Base-by-base conservation (phyloP, 768 basidiomycete species). In the Hortiboletus campestris region DNA sequence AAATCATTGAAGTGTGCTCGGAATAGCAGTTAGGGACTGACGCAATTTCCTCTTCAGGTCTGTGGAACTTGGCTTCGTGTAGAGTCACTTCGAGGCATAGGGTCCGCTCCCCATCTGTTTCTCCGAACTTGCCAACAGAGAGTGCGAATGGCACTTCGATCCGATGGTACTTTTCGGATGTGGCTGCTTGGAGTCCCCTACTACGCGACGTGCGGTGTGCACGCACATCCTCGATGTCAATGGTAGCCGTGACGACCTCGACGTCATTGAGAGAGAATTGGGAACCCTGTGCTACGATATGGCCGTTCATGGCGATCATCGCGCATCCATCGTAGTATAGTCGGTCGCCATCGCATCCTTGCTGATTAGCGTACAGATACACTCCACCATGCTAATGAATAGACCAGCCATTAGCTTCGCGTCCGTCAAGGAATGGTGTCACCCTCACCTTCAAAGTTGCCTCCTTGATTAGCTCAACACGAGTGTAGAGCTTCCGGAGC, bases 291-390 rank as follows among this genome's bases (percentile, higher is more conserved):
- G 97, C 94, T 19, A 98, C 78, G 53, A 98, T 82, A 29, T 81
- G 80, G 6, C 97, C 97, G 73, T 99, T 99, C 56, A 95, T 82
- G 10, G 92, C 94, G 63, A 99, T 98, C 82, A 98, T 84, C 32
- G 93, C 89, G 60, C 92, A 97, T 31, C 97, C 97, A 63, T 99
- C 97, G 68, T 98, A 99, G 77, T 98, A 99, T 0, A 98, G 79
- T 31, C 97, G 84, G 69, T 99, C 97, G 1, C 97, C 97, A 65
- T 99, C 97, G 67, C 97, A 99, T 6, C 97, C 97, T 77, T 97
- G 96, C 65, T 99, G 97, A 68, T 99, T 99, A 10, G 97, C 93
- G 64, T 99, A 99, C 8, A 99, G 81, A 73, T 99, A 99, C 49
- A 98, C 84, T 3, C 97, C 97, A 11, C 97, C 97, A 35, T 95